Conservation (phyloP, 1,284 basidiomycete genomes). For the Cryptococcus depauperatus region DNA sequence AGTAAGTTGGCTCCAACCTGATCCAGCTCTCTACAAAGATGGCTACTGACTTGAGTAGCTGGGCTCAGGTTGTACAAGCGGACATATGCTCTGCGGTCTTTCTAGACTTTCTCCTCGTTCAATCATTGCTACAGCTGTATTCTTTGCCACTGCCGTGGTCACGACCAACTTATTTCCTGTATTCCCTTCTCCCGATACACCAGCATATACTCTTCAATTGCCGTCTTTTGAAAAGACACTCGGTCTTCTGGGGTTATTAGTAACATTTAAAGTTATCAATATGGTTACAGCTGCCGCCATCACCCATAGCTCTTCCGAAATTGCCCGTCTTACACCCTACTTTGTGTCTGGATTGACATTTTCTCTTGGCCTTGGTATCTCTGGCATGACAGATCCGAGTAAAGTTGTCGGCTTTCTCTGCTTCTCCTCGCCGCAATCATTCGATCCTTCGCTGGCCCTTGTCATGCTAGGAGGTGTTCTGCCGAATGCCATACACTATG, state of each 20-base stretch:
- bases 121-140: constrained; percentile 50
- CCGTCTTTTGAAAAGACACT: not conserved
- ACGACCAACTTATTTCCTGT: constrained; percentile 47
- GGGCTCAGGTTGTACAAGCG: constrained; percentile 31
- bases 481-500: constrained; percentile 44
- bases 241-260: not conserved
- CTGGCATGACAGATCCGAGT: constrained; percentile 51
- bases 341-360: constrained; percentile 52
- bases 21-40: not conserved
- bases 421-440: constrained; percentile 33
- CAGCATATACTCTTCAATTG: constrained; percentile 35
- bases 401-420: constrained; percentile 56
- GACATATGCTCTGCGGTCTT: constrained; percentile 62
- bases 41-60: constrained; percentile 2
- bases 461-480: constrained; percentile 47
- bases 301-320: not conserved
- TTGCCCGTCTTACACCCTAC: constrained; percentile 25
- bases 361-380: constrained; percentile 53
- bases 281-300: not conserved
- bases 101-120: constrained; percentile 56
- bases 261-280: not conserved
- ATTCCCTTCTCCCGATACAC: constrained; percentile 48
- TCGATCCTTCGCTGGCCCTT: constrained; percentile 48
- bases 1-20: constrained; percentile 43
- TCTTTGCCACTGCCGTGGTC: constrained; percentile 52